Evolutionary conservation across 2,329 filamentous ascomycete species (phyloP).

Genomic region (Colletotrichum caudatum): DNA sequence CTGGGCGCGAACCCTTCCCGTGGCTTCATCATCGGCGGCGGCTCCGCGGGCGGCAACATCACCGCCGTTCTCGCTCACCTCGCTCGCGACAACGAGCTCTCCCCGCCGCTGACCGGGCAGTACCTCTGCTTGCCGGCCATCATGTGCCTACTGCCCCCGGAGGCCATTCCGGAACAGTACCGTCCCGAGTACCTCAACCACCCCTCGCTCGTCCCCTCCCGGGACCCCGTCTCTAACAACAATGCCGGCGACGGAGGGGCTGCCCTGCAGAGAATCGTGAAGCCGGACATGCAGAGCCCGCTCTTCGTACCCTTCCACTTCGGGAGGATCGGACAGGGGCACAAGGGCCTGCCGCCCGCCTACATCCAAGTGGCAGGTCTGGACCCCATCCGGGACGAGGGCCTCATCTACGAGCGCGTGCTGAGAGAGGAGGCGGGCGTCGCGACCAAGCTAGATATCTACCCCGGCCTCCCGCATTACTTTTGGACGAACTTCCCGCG

Average conservation of each 20-base stretch:
- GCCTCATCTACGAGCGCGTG: constrained; percentile 62
- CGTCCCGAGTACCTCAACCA: constrained; percentile 35
- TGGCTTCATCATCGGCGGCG: constrained; percentile 64
- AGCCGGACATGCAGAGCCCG: constrained; percentile 34
- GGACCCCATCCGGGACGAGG: constrained; percentile 65
- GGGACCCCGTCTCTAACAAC: constrained; percentile 13
- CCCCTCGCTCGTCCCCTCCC: background rate
- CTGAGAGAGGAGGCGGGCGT: constrained; percentile 59
- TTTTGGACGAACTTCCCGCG: constrained; percentile 34
- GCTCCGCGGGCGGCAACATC: constrained; percentile 64
- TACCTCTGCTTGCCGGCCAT: constrained; percentile 34
- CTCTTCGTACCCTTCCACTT: constrained; percentile 34
- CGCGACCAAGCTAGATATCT: constrained; percentile 55
- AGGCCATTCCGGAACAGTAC: constrained; percentile 26
- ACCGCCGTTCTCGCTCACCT: constrained; percentile 59
- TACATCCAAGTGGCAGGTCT: constrained; percentile 61
- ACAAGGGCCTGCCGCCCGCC: constrained; percentile 25
- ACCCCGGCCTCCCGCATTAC: constrained; percentile 35
- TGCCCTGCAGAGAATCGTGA: background rate
- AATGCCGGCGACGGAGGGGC: background rate
- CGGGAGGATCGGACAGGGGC: constrained; percentile 13
- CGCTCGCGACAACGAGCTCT: constrained; percentile 52
- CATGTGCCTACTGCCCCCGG: constrained; percentile 22
- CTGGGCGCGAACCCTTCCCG: constrained; percentile 55
- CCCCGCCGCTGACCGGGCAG: constrained; percentile 57